These are phyloP conservation scores for Ceratocystis colombiana DNA, from an alignment of 2,329 filamentous ascomycete genomes.

Conservation along the genomic window DNA sequence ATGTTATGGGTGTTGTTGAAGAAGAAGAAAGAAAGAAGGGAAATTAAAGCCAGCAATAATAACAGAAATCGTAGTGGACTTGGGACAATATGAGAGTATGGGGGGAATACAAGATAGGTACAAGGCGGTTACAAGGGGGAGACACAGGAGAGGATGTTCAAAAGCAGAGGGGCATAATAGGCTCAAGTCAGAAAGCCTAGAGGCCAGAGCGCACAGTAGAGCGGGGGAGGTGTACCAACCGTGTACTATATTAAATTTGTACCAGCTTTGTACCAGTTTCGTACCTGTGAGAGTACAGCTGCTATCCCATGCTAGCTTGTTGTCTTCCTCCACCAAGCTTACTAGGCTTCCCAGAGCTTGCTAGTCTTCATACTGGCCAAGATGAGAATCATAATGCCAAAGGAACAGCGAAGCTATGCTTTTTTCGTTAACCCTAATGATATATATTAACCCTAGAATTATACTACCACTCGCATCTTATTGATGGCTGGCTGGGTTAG, in stretches of 20 bases:
- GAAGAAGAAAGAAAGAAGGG: slow-evolving; percentile 15
- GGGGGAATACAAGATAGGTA: not conserved
- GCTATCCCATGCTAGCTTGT: no score
- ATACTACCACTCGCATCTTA: not conserved
- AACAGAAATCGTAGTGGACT: not conserved
- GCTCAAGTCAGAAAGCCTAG: not conserved
- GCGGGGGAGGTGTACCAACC: not conserved
- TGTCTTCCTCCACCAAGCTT: no score
- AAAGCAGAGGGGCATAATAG: not conserved
- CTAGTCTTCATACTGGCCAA: not conserved
- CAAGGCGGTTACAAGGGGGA: not conserved
- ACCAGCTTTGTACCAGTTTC: not conserved
- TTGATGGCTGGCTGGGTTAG: not conserved
- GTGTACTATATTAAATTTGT: not conserved
- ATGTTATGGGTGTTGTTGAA: slow-evolving; percentile 24
- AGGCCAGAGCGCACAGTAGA: not conserved
- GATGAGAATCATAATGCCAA: not conserved
- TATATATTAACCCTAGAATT: not conserved
- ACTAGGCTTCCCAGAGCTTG: no score
- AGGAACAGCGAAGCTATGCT: slow-evolving; percentile 6
- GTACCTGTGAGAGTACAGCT: not conserved
- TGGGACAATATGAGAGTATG: not conserved
- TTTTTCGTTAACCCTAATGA: no score
- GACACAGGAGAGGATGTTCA: not conserved
- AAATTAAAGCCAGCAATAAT: not conserved